Percentiles rank a stretch among this genome's conserved stretches.
Conservation (phyloP, 1,284 basidiomycete species). For the Ustilago tritici region DNA sequence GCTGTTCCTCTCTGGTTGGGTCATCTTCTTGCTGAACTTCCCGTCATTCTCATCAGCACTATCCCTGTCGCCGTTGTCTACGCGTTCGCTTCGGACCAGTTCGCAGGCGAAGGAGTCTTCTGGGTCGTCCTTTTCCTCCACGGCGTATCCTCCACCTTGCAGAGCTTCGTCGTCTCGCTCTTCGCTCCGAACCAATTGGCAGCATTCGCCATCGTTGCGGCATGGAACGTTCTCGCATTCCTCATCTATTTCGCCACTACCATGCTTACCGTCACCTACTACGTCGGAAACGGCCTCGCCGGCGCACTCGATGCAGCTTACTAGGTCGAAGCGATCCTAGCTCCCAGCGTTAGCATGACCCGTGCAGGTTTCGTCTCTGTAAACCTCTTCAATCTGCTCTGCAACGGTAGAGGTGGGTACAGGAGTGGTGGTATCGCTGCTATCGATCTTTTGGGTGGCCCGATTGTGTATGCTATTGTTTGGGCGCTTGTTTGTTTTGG, state of each 20-base stretch:
- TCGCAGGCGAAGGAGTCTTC: constrained; percentile 76
- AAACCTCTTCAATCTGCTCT: constrained; percentile 82
- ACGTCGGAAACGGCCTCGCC: constrained; percentile 74
- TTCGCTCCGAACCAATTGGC: constrained; percentile 76
- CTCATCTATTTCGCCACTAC: constrained; percentile 76
- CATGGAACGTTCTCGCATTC: constrained; percentile 81
- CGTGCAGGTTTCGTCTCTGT: constrained; percentile 79
- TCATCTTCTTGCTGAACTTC: constrained; percentile 80
- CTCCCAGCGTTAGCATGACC: constrained; percentile 78
- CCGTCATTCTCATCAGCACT: constrained; percentile 74
- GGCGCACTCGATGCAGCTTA: constrained; percentile 75
- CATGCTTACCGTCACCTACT: constrained; percentile 79
- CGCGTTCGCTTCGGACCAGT: constrained; percentile 75
- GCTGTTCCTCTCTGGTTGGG: constrained; percentile 82
- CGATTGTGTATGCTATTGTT: constrained; percentile 77
- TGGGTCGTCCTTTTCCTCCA: constrained; percentile 81
- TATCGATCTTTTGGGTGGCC: constrained; percentile 78
- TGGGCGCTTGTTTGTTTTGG: constrained; percentile 74
- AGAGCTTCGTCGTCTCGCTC: constrained; percentile 41
- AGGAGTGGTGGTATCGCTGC: constrained; percentile 66
- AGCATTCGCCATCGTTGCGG: constrained; percentile 79
- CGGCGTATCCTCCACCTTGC: constrained; percentile 73
- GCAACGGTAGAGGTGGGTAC: constrained; percentile 74
- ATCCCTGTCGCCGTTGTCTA: constrained; percentile 78
- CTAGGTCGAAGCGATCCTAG: constrained; percentile 78